Base-by-base conservation (phyloP, 139 green algal species). In the Nannochloris sp. region DNA sequence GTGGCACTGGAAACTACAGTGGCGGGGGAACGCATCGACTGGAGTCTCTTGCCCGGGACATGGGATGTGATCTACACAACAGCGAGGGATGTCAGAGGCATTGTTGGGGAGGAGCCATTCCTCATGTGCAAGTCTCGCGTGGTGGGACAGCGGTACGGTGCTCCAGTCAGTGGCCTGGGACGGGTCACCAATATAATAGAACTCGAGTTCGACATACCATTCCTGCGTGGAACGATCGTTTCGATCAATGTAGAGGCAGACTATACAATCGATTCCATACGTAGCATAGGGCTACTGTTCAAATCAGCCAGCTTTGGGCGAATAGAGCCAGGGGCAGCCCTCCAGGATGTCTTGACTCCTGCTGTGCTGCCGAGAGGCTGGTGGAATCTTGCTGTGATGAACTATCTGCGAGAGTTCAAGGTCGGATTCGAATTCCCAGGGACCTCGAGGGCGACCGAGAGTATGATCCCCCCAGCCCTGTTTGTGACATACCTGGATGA, bases 171-270 rank as follows among this genome's bases (percentile, higher is more conserved):
- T 25, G 63, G 51, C 6, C 44, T 55, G 6, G 77, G 77, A 43
- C 33, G 44, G n/a, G 76, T 78, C 37, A 25, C 72, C 12, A 84
- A 84, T 63, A 71, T 84, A 49, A 84, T 84, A 49, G 61, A 82
- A 46, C n/a, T 68, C 23, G 31, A 17, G 17, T 14, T 55, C 5
- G 8, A 14, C 13, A 37, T 77, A 23, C 62, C 68, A 9, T 36
- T 72, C 31, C 36, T 75, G 30, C 37, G 14, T 29, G 10, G 30
- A 28, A 44, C 33, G 4, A 2, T 6, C 2, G 55, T 33, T 26
- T 73, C 66, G 33, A 29, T 78, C 4, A 51, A 67, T 31, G 77
- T 83, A 17, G 62, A 70, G 25, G 77, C 76, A 5, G 26, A 46
- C 1, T 84, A 76, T 67, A 56, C 58, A n/a, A 50, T 73, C 3